Percentiles rank a stretch among this genome's conserved stretches.
phyloP scores from a whole-genome alignment of 805 yeast genomes.

The Candida tibetensis region DNA sequence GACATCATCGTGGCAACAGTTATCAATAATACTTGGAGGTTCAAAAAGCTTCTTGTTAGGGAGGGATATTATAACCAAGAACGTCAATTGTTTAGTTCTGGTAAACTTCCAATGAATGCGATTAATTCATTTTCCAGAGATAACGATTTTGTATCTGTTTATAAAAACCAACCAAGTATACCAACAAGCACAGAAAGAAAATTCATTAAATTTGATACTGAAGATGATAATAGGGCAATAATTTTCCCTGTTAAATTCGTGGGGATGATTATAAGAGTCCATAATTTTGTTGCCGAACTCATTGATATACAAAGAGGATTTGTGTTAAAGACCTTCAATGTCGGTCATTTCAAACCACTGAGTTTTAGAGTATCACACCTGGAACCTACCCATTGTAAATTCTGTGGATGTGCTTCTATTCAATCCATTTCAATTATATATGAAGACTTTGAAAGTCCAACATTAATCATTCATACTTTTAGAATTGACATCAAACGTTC shows the following conservation, averaged over 20 bases:
- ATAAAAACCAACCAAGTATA: slow-evolving; percentile 1
- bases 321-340: slow-evolving; percentile 55
- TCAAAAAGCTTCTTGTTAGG: slow-evolving; percentile 48
- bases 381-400: slow-evolving; percentile 83
- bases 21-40: slow-evolving; percentile 64
- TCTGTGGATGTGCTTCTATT: slow-evolving; percentile 87
- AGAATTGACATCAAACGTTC: slow-evolving; percentile 65
- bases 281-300: slow-evolving; percentile 55
- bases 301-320: slow-evolving; percentile 80
- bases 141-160: slow-evolving; percentile 14
- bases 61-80: slow-evolving; percentile 44
- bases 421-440: slow-evolving; percentile 71
- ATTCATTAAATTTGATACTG: slow-evolving; percentile 1
- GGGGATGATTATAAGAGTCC: slow-evolving; percentile 68
- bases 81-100: slow-evolving; percentile 11
- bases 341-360: slow-evolving; percentile 60
- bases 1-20: slow-evolving; percentile 60
- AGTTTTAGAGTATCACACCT: slow-evolving; percentile 72
- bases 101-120: slow-evolving; percentile 2
- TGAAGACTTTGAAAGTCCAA: slow-evolving; percentile 54
- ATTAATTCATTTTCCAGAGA: slow-evolving; percentile 10
- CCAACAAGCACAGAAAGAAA: background rate
- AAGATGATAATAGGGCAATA: slow-evolving; percentile 29
- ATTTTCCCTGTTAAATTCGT: slow-evolving; percentile 64
- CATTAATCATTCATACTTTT: slow-evolving; percentile 69